Evolutionary conservation across 768 basidiomycete genomes (phyloP).

Genomic region (Panus rudis): DNA sequence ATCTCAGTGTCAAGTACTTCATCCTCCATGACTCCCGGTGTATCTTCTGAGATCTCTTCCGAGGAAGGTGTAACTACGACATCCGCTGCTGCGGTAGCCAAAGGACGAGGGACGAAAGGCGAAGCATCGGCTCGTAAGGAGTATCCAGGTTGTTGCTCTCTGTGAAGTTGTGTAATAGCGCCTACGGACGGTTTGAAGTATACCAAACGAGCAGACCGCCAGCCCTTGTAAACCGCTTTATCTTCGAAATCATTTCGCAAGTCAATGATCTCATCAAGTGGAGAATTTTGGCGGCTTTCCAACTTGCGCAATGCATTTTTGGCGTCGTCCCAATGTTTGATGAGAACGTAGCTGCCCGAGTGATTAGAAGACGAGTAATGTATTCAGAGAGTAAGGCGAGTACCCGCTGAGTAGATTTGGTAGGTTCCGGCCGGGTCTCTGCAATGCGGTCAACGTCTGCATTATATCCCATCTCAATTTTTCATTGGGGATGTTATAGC

Average conservation of each 20-base stretch:
- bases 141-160: not conserved
- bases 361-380: not conserved
- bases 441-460: not conserved
- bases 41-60: slow-evolving; percentile 5
- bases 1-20: not conserved
- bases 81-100: not conserved
- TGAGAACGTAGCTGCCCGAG: slow-evolving; percentile 2
- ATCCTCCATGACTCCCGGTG: not conserved
- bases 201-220: slow-evolving; percentile 1
- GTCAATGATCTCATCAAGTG: slow-evolving; percentile 7
- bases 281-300: not conserved
- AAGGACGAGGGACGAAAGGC: slow-evolving; percentile 1
- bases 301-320: slow-evolving; percentile 2
- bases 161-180: slow-evolving; percentile 4
- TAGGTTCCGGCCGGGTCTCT: not conserved
- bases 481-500: slow-evolving; percentile 2
- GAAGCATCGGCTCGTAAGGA: slow-evolving; percentile 1
- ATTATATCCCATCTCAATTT: not conserved
- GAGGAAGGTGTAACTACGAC: not conserved
- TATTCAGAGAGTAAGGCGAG: not conserved
- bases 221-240: not conserved
- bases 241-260: slow-evolving; percentile 2
- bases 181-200: not conserved
- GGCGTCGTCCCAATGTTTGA: not conserved
- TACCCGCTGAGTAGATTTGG: not conserved